Conservation (phyloP, 306 rosid genomes). For the Senna tora region DNA sequence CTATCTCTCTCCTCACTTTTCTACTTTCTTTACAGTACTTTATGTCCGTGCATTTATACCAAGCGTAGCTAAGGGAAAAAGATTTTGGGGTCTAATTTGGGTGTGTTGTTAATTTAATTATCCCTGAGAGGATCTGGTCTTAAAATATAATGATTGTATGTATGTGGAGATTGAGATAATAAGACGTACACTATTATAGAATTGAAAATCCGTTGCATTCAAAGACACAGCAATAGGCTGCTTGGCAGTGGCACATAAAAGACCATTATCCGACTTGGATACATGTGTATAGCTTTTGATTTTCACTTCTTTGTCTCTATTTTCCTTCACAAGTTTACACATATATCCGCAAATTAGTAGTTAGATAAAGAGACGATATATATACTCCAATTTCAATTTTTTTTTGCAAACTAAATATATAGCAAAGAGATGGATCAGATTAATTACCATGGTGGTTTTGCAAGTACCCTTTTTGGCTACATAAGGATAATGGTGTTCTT, state of each 20-base stretch:
- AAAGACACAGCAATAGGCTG: conserved; percentile 55
- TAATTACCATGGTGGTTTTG: neutral
- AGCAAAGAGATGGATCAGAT: too few relatives aligned
- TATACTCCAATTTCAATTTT: neutral
- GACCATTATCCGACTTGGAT: conserved; percentile 40
- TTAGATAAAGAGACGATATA: neutral
- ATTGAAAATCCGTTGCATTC: conserved; percentile 48
- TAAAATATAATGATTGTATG: too few relatives aligned
- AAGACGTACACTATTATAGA: conserved; percentile 14
- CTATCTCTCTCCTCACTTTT: too few relatives aligned
- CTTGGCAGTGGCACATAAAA: conserved; percentile 43
- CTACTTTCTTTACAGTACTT: too few relatives aligned
- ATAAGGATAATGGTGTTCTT: conserved; percentile 1
- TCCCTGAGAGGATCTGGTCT: too few relatives aligned
- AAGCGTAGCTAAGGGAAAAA: too few relatives aligned
- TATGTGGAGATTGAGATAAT: too few relatives aligned
- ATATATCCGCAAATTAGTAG: too few relatives aligned
- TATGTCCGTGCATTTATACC: too few relatives aligned
- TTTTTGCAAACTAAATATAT: neutral
- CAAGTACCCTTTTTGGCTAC: neutral
- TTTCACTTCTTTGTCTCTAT: conserved; percentile 37
- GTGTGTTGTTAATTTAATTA: too few relatives aligned
- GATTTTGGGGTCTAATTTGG: too few relatives aligned
- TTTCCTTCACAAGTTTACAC: conserved; percentile 40
- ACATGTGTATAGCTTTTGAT: conserved; percentile 48